Percentiles rank a stretch among this genome's conserved stretches.
phyloP scores from a whole-genome alignment of 1,284 basidiomycete genomes.

The Rhodotorula mucilaginosa region DNA sequence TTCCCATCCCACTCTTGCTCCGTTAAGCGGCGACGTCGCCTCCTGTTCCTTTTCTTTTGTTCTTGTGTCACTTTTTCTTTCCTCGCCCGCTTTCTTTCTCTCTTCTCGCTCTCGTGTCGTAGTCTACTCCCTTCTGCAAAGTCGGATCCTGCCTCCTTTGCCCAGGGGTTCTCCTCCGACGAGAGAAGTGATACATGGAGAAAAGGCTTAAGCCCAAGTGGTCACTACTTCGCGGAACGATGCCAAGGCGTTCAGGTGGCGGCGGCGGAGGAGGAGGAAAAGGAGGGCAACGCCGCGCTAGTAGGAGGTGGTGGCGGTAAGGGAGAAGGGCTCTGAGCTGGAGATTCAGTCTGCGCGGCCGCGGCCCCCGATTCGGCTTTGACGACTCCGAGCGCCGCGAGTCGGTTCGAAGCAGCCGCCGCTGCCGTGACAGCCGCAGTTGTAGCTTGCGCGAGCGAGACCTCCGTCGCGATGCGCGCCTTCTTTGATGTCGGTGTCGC shows the following conservation, averaged over 20 bases:
- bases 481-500: constrained; percentile 5
- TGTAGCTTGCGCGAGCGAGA: neutral
- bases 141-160: neutral
- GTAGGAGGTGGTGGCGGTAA: neutral
- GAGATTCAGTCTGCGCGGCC: neutral
- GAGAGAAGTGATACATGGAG: too few relatives aligned
- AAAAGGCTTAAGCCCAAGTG: too few relatives aligned
- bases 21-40: too few relatives aligned
- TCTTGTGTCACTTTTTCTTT: neutral
- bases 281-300: neutral
- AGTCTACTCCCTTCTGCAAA: neutral
- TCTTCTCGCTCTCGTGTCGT: neutral
- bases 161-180: too few relatives aligned
- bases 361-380: neutral
- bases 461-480: neutral
- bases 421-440: neutral
- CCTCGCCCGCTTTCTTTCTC: neutral
- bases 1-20: too few relatives aligned
- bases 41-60: too few relatives aligned
- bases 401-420: neutral
- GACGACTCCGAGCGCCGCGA: constrained; percentile 12
- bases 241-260: too few relatives aligned
- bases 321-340: constrained; percentile 1
- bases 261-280: neutral
- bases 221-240: too few relatives aligned